Conservation (phyloP, 768 basidiomycete genomes). For the Lactifluus subvellereus region DNA sequence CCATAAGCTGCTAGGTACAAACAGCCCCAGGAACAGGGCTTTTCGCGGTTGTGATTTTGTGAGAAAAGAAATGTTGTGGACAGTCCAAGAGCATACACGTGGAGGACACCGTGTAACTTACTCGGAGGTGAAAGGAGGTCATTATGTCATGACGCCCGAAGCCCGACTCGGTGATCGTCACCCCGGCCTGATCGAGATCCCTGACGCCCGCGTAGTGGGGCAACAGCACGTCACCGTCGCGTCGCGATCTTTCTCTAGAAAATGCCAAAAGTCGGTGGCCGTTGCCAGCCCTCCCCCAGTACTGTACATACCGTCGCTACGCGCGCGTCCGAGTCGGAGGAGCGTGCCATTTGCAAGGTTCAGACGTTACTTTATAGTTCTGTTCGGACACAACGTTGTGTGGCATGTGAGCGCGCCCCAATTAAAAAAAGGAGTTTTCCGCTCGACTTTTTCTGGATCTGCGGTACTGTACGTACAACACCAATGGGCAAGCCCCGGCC, state of each 20-base stretch:
- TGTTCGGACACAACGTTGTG: not conserved
- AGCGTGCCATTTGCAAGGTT: not conserved
- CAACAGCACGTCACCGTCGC: too few species aligned
- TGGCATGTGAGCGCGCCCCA: not conserved
- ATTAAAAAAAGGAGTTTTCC: not conserved
- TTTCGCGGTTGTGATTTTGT: not conserved
- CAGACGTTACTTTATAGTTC: not conserved
- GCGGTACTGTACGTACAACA: not conserved
- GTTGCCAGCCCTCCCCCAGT: not conserved
- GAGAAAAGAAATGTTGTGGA: not conserved
- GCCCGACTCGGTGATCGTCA: not conserved
- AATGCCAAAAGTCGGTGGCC: not conserved
- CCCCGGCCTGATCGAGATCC: not conserved
- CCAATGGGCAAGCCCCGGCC: not conserved
- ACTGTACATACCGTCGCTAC: not conserved
- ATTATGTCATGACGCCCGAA: not conserved
- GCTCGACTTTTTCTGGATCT: not conserved
- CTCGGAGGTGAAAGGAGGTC: not conserved
- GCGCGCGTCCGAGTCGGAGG: not conserved
- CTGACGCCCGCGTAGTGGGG: not conserved
- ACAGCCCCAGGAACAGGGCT: not conserved
- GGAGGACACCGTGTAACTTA: not conserved
- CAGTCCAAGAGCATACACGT: too few species aligned
- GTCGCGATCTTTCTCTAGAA: not conserved
- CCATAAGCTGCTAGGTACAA: not conserved